Evolutionary conservation across 148 eudicot species (phyloP), one percentile per base, ranked within the genome.

Genomic region (Arctostaphylos glauca): DNA sequence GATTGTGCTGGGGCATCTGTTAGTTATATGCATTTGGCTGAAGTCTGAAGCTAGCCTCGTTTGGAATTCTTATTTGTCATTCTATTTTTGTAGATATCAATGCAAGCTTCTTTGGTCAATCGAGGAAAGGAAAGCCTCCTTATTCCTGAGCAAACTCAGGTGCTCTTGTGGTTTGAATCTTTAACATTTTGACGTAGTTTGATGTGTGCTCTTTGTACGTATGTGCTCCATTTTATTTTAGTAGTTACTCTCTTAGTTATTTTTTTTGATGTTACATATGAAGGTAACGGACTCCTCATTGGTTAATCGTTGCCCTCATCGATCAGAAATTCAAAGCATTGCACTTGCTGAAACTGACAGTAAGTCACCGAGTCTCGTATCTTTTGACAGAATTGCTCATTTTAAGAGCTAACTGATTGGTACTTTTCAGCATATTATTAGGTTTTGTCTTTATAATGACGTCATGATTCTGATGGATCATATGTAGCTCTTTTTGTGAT

Each of bases 291-390:
- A 78, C 38, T 85, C 96, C 76, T 87, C 90, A 23, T 23, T 88
- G 74, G 85, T 89, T 79, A 86, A 88, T 43, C 90, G 88, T 75
- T 88, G 91, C 72, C 94, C 91, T 68, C 93, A 93, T 84, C 88
- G 85, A 8, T 88, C 90, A 41, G 96, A 93, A 88, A 89, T 91
- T 82, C 96, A 93, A 87, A 93, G 94, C 82, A 84, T 93, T 62
- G 88, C 81, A 38, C 84, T 90, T 83, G 89, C 85, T 55, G 84
- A 88, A 78, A 86, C 81, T 48, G 87, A 87, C 49, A 83, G 92
- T 89, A 80, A 82, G 91, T 80, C 9, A 38, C 75, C n/a, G 0
- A 3, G 5, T 79, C n/a, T 46, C 50, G 23, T 78, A 62, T 78
- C 47, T 23, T 79, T 3, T 58, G 64, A 14, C n/a, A 9, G 8